Conservation (phyloP, 108 stramenopile species). For the Mediolabrus comicus region DNA sequence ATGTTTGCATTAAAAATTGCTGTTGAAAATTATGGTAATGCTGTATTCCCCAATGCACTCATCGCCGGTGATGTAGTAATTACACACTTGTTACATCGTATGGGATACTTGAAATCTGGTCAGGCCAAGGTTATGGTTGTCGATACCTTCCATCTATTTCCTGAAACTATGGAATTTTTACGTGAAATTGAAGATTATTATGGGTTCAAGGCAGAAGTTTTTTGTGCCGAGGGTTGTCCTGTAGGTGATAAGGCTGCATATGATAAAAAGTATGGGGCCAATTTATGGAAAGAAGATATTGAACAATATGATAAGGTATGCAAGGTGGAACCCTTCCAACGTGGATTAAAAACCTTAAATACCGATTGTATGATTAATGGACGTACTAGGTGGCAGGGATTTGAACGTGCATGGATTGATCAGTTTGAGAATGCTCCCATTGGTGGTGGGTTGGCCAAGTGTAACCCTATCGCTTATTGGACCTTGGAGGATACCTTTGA, state of each 20-base stretch:
- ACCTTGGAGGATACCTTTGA: slow-evolving; percentile 96
- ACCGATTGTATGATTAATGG: slow-evolving; percentile 98
- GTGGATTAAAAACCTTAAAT: slow-evolving; percentile 91
- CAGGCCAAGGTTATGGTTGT: slow-evolving; percentile 88
- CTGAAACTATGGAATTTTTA: slow-evolving; percentile 91
- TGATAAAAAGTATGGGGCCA: slow-evolving; percentile 89
- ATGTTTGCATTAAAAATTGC: slow-evolving; percentile 89
- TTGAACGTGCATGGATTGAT: slow-evolving; percentile 95
- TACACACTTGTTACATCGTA: slow-evolving; percentile 80
- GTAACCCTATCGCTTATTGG: slow-evolving; percentile 98
- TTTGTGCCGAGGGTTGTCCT: slow-evolving; percentile 88
- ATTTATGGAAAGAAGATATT: slow-evolving; percentile 97
- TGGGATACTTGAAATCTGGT: slow-evolving; percentile 81
- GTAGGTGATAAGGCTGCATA: slow-evolving; percentile 88
- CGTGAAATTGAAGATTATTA: slow-evolving; percentile 83
- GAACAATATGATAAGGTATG: slow-evolving; percentile 94
- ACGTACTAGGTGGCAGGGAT: slow-evolving; percentile 96
- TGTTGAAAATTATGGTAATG: slow-evolving; percentile 83
- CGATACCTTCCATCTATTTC: slow-evolving; percentile 97
- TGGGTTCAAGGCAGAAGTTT: slow-evolving; percentile 93
- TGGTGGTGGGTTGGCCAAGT: slow-evolving; percentile 93
- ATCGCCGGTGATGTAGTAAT: slow-evolving; percentile 91
- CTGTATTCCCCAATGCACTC: slow-evolving; percentile 91
- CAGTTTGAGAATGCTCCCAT: slow-evolving; percentile 92
- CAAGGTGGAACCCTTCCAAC: slow-evolving; percentile 98